Conservation (phyloP, 129 eudicot genomes). For the Flaveria linearis region DNA sequence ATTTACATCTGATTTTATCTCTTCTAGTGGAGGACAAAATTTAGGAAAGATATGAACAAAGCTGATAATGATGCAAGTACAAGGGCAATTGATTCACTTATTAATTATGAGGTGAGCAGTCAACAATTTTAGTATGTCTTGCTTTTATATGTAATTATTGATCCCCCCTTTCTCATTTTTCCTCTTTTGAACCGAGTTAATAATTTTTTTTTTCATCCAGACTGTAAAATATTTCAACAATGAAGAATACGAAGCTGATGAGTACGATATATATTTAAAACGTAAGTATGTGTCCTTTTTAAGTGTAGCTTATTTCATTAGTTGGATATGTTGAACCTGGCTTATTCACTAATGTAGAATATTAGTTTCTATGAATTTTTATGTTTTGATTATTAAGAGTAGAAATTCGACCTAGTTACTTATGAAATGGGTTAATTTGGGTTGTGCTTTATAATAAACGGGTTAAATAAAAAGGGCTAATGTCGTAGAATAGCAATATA, state of each 20-base stretch:
- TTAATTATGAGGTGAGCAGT: conserved; percentile 78
- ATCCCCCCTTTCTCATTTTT: conserved; percentile 13
- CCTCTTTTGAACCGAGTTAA: conserved; percentile 13
- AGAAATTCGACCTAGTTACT: not conserved
- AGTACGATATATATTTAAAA: conserved; percentile 75
- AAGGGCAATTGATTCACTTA: conserved; percentile 90
- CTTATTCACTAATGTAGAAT: not conserved
- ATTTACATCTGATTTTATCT: conserved; percentile 13
- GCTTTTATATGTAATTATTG: conserved; percentile 3
- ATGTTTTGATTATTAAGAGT: not conserved
- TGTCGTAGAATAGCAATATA: not conserved
- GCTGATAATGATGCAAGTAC: conserved; percentile 98
- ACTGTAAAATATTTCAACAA: conserved; percentile 97
- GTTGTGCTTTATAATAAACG: conserved; percentile 1
- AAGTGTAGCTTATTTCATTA: not conserved
- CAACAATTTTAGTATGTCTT: conserved; percentile 15
- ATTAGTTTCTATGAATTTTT: not conserved
- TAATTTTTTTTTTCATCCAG: conserved; percentile 39
- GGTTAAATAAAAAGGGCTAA: not conserved
- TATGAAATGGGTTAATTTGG: not conserved
- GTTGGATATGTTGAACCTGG: not conserved
- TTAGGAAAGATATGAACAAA: conserved; percentile 90
- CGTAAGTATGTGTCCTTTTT: conserved; percentile 53
- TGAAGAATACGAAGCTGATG: conserved; percentile 75
- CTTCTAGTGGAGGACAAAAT: conserved; percentile 92